Percentiles rank a stretch among this genome's conserved stretches.
phyloP scores from a whole-genome alignment of 306 rosid species.

The Inga laurina region DNA sequence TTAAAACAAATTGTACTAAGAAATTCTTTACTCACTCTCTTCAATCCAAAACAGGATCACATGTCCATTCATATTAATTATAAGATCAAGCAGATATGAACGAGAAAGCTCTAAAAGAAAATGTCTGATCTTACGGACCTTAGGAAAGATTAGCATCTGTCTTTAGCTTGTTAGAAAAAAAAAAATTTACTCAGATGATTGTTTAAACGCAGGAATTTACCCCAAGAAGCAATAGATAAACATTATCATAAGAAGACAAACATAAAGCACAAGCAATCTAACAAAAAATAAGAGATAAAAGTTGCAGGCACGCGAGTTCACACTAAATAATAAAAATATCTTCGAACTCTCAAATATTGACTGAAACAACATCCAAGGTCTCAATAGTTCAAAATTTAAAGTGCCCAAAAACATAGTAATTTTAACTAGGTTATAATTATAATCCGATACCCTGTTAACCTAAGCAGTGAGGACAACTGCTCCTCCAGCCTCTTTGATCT shows the following conservation, averaged over 20 bases:
- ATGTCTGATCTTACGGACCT: not conserved
- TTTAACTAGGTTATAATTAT: not conserved
- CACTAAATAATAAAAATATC: not conserved
- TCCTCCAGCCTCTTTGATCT: constrained; percentile 43
- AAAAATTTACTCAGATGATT: not conserved
- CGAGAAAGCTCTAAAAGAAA: not conserved
- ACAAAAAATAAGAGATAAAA: not conserved
- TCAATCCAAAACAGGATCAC: not conserved
- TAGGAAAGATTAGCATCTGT: too few relatives aligned
- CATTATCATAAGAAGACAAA: not conserved
- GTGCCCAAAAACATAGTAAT: not conserved
- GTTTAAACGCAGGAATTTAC: not conserved
- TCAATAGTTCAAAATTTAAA: not conserved
- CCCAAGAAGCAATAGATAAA: not conserved
- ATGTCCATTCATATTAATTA: not conserved
- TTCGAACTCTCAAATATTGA: not conserved
- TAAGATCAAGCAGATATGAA: not conserved
- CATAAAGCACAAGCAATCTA: not conserved
- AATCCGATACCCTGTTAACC: not conserved
- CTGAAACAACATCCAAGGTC: not conserved
- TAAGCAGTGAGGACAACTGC: constrained; percentile 40
- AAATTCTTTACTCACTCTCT: not conserved
- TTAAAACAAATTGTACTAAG: not conserved
- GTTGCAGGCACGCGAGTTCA: not conserved
- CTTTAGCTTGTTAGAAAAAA: not conserved